Conservation (phyloP, 805 yeast genomes). For the Metschnikowia kunwiensis region DNA sequence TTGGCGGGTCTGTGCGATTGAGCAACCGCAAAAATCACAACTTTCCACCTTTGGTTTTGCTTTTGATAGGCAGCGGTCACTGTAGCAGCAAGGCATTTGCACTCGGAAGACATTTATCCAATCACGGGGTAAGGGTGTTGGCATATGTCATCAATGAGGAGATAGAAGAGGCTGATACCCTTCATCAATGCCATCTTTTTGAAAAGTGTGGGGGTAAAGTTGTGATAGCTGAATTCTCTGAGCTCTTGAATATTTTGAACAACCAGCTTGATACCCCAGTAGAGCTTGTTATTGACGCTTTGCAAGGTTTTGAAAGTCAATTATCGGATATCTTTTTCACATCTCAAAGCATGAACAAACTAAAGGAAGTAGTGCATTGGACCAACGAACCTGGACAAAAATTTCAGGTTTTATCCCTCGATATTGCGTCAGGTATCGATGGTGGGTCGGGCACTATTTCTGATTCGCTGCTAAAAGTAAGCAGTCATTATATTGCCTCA, state of each 20-base stretch:
- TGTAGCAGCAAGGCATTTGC: constrained; percentile 76
- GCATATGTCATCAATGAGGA: constrained; percentile 42
- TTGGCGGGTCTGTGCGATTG: constrained; percentile 69
- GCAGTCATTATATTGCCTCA: constrained; percentile 60
- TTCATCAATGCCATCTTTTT: constrained; percentile 53
- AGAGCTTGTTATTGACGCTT: constrained; percentile 76
- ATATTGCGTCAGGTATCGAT: constrained; percentile 80
- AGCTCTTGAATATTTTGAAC: constrained; percentile 35
- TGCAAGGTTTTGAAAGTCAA: constrained; percentile 78
- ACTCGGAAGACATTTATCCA: constrained; percentile 73
- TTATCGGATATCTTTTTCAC: constrained; percentile 52
- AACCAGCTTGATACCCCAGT: constrained; percentile 65
- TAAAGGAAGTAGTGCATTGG: constrained; percentile 59
- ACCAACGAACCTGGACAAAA: constrained; percentile 47
- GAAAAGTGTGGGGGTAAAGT: constrained; percentile 67
- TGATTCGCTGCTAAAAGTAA: constrained; percentile 33
- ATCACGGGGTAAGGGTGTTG: constrained; percentile 69
- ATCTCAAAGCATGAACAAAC: constrained; percentile 36
- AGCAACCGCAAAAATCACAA: constrained; percentile 63
- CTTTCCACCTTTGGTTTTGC: constrained; percentile 70
- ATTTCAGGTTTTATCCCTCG: constrained; percentile 59
- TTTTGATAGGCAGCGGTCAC: constrained; percentile 69
- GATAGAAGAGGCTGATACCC: constrained; percentile 42
- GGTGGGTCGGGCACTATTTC: constrained; percentile 66
- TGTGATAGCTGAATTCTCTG: constrained; percentile 31